Conservation (phyloP, 345 rosid species). For the Hirschfeldia incana region DNA sequence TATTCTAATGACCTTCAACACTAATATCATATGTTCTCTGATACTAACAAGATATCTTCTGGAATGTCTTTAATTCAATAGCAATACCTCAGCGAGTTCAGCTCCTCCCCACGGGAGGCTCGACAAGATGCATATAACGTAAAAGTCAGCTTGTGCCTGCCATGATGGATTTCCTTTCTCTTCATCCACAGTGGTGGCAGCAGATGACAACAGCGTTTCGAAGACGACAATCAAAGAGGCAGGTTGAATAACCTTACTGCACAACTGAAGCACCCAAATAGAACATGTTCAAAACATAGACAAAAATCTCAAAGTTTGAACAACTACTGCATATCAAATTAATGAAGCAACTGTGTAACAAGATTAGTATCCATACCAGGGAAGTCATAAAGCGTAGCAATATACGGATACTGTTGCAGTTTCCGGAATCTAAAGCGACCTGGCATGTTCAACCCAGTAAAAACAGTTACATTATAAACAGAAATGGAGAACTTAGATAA, state of each 20-base stretch:
- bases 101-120: slow-evolving; percentile 99
- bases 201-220: slow-evolving; percentile 87
- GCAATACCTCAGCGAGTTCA: slow-evolving; percentile 83
- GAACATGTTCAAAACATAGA: slow-evolving; percentile 11
- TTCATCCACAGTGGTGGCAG: slow-evolving; percentile 94
- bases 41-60: background rate
- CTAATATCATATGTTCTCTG: slow-evolving; percentile 7
- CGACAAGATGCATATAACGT: slow-evolving; percentile 83
- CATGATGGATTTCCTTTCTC: slow-evolving; percentile 98
- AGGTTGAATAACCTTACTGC: slow-evolving; percentile 96
- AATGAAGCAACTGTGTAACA: background rate
- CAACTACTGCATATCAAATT: slow-evolving; percentile 1
- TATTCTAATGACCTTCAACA: slow-evolving; percentile 1
- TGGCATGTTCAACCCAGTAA: slow-evolving; percentile 42
- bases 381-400: slow-evolving; percentile 84
- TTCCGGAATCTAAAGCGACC: slow-evolving; percentile 73
- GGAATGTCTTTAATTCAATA: slow-evolving; percentile 3
- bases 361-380: slow-evolving; percentile 55
- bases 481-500: background rate
- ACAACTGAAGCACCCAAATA: slow-evolving; percentile 56
- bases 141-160: slow-evolving; percentile 95
- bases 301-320: slow-evolving; percentile 8
- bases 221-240: slow-evolving; percentile 79
- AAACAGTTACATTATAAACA: slow-evolving; percentile 15
- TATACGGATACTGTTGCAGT: slow-evolving; percentile 75